Evolutionary conservation across 2,329 filamentous ascomycete species (phyloP).

Genomic region (Calonectria pteridis): DNA sequence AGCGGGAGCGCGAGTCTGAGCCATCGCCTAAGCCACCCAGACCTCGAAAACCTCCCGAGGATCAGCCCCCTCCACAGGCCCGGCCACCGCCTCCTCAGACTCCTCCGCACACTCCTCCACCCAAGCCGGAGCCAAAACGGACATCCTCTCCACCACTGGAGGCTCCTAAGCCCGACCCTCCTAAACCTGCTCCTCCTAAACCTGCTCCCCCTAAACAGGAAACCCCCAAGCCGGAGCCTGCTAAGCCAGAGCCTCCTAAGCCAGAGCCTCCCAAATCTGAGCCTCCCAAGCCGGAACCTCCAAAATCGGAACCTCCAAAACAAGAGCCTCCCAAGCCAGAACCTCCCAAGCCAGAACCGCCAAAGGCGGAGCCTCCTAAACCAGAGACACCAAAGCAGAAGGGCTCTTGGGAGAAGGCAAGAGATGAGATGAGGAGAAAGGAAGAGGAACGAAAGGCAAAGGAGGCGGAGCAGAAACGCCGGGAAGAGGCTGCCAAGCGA

Average conservation of each 20-base stretch:
- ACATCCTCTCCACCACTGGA: conserved; percentile 5
- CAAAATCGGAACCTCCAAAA: background rate
- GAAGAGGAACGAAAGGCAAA: conserved; percentile 74
- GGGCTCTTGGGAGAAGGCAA: conserved; percentile 75
- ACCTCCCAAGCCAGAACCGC: conserved; percentile 6
- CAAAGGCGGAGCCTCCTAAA: conserved; percentile 43
- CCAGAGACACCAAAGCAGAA: conserved; percentile 53
- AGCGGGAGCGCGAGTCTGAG: conserved; percentile 37
- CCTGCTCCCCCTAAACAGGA: too few relatives aligned
- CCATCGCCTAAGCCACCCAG: conserved; percentile 36
- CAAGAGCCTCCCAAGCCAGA: background rate
- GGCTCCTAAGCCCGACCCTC: background rate
- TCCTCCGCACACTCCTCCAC: conserved; percentile 25
- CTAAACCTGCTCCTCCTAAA: background rate
- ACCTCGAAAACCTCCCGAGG: conserved; percentile 37
- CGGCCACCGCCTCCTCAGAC: conserved; percentile 36
- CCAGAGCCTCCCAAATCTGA: background rate
- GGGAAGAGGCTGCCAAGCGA: conserved; percentile 66
- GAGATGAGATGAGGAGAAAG: conserved; percentile 73
- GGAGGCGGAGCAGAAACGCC: conserved; percentile 71
- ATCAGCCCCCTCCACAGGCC: conserved; percentile 27
- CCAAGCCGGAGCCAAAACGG: background rate
- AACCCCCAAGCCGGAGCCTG: background rate
- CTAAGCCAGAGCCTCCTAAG: background rate
- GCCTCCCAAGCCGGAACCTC: background rate